Percentiles rank a stretch among this genome's conserved stretches.
These are phyloP conservation scores for Canariomyces notabilis DNA, from an alignment of 2,329 filamentous ascomycete species.

Conservation along the genomic window DNA sequence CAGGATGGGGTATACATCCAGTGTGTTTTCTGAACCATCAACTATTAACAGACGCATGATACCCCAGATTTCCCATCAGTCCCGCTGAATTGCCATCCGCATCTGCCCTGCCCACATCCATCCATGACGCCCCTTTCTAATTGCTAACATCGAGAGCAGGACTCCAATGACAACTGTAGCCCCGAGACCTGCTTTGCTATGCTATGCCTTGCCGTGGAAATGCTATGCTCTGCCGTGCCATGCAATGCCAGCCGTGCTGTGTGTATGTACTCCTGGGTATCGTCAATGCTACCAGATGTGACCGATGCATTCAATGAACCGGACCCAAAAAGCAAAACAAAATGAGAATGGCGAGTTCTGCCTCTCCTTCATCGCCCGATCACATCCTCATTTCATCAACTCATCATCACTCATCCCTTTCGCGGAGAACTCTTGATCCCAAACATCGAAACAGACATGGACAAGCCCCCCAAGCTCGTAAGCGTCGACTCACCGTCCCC, in stretches of 20 bases:
- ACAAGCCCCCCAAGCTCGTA: conserved; percentile 12
- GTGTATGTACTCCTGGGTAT: neutral
- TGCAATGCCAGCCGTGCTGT: neutral
- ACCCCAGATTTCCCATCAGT: too few relatives aligned
- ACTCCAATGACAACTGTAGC: too few relatives aligned
- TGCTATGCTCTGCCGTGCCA: neutral
- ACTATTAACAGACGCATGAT: too few relatives aligned
- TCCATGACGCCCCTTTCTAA: too few relatives aligned
- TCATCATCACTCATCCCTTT: neutral
- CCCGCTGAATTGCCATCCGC: too few relatives aligned
- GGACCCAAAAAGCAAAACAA: neutral
- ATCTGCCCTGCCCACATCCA: too few relatives aligned
- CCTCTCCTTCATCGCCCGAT: neutral
- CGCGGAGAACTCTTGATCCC: neutral
- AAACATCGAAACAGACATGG: conserved; percentile 9
- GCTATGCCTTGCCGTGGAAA: neutral
- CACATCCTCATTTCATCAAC: neutral
- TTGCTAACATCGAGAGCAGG: neutral
- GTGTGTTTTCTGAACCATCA: too few relatives aligned
- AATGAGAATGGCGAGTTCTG: neutral
- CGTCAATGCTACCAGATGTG: neutral
- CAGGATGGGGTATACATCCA: too few relatives aligned
- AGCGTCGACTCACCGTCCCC: conserved; percentile 7
- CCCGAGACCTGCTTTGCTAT: neutral
- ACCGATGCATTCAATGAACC: neutral